Percentiles rank a stretch among this genome's conserved stretches.
These are phyloP conservation scores for Ganoderma resinaceum DNA, from an alignment of 1,284 basidiomycete species.

Conservation along the genomic window DNA sequence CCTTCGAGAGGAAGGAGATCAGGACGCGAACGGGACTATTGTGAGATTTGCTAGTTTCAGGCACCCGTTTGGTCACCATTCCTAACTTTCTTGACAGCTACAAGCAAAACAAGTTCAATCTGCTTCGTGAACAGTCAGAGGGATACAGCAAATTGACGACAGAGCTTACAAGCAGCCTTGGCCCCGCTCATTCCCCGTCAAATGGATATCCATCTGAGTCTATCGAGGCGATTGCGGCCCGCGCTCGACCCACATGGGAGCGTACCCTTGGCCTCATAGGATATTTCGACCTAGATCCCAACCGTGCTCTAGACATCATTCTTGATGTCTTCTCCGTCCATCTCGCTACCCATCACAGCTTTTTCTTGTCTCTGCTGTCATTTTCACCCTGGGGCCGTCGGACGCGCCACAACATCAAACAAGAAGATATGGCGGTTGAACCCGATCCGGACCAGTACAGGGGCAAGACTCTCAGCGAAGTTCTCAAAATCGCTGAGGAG, in stretches of 20 bases:
- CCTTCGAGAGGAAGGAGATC: slow-evolving; percentile 79
- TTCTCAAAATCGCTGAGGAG: slow-evolving; percentile 61
- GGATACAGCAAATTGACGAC: slow-evolving; percentile 94
- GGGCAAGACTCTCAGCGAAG: slow-evolving; percentile 70
- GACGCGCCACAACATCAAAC: slow-evolving; percentile 31
- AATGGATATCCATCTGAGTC: slow-evolving; percentile 71
- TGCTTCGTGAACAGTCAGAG: slow-evolving; percentile 96
- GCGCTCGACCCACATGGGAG: slow-evolving; percentile 83
- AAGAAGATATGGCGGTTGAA: slow-evolving; percentile 44
- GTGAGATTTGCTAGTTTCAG: slow-evolving; percentile 52
- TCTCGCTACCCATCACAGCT: slow-evolving; percentile 85
- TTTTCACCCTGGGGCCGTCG: slow-evolving; percentile 79
- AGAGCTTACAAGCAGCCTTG: slow-evolving; percentile 83
- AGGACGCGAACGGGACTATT: slow-evolving; percentile 80
- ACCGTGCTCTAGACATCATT: slow-evolving; percentile 92
- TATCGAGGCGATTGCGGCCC: slow-evolving; percentile 59
- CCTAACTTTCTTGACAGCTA: slow-evolving; percentile 60
- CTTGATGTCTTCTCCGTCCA: slow-evolving; percentile 91
- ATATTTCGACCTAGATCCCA: slow-evolving; percentile 96
- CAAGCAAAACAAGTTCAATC: slow-evolving; percentile 98
- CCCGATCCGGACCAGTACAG: slow-evolving; percentile 51
- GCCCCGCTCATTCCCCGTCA: slow-evolving; percentile 69
- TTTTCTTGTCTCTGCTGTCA: slow-evolving; percentile 88
- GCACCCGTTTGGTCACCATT: background rate
- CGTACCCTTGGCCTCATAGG: slow-evolving; percentile 90